A percentile compares a stretch with the other conserved stretches of the same genome.
Conservation (phyloP, 108 stramenopile species). For the Bacterosira constricta region DNA sequence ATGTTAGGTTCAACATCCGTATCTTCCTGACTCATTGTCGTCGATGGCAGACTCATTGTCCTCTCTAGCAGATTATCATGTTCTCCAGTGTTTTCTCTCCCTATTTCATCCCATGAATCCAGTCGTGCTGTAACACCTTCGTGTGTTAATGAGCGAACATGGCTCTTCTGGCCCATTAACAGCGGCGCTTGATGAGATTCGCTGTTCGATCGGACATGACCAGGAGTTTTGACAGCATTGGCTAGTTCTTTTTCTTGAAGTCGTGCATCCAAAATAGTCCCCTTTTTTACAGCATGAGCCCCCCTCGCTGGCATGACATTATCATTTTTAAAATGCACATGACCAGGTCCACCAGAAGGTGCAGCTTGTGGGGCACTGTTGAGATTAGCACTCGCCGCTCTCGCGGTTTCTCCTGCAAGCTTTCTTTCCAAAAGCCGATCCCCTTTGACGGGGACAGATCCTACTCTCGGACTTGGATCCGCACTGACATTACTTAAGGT, state of each 20-base stretch:
- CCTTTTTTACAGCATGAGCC: background rate
- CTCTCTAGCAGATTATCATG: no score
- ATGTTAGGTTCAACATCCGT: no score
- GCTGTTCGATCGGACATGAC: no score
- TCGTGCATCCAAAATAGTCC: background rate
- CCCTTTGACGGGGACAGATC: background rate
- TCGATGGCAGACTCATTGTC: no score
- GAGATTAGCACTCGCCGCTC: background rate
- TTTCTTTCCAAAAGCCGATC: conserved; percentile 10
- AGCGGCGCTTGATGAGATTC: no score
- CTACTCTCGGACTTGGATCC: background rate
- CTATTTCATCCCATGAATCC: no score
- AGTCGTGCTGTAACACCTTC: no score
- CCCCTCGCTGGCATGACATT: background rate
- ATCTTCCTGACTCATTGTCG: no score
- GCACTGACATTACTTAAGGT: background rate
- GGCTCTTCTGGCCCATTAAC: no score
- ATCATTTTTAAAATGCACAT: background rate
- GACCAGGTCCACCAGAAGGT: background rate
- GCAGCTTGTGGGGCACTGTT: background rate
- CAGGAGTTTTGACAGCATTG: no score
- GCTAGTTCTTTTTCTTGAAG: background rate
- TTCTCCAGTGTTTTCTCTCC: no score
- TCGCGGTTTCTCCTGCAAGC: background rate
- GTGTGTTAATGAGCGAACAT: no score